Evolutionary conservation across 257 asterid genomes (phyloP), one percentile per base, ranked within the genome.

Genomic region (Solanum neorickii): DNA sequence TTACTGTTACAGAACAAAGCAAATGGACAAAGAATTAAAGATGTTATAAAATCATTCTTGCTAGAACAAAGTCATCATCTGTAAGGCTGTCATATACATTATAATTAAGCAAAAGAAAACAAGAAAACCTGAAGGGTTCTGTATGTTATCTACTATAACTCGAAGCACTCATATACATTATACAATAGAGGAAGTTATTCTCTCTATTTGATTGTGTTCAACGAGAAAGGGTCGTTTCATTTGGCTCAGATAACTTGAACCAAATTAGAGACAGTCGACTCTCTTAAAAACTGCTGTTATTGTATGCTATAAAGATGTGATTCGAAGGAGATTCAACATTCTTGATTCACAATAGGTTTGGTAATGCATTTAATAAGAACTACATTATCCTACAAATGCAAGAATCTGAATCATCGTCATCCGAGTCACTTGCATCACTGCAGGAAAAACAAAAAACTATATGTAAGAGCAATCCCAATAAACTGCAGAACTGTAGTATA

Each of bases 341-440:
- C 21, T 18, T 82, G 85, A 29, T 29, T 47, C 44, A 80, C 80
- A 87, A 56, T 56, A 18, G 65, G 65, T 56, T 56, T 56, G 65
- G 65, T 56, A 20, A 3, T 56, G 65, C 65, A 56, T 20, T 20
- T 56, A 56, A 56, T 56, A 56, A 20, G 65, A 88, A 82, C 93
- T 94, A 95, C 98, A 95, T 95, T 90, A 95, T 87, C 87, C 88
- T 93, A 90, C 98, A 95, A 84, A 93, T 90, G 93, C 98, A 95
- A 87, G 92, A 84, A 88, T 94, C 98, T 44, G 97, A 93, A 6
- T 93, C 97, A 11, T 95, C 98, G 3, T 93, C 96, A 14, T 94
- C 98, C 20, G 96, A 92, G 86, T 94, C 98, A 47, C 98, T 94
- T 87, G 25, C 91, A 74, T 93, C 96, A 88, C 97, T 94, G 94